Evolutionary conservation across 164 flowering plant genomes (phyloP).

Genomic region (grape (Vitis vinifera)): ASM3070453v1 NC_081814.1:17107001-17107500

Average conservation of each 20-base stretch:
- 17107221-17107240: constrained; percentile 33
- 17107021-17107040: no score
- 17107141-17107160: constrained; percentile 25
- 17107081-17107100: no score
- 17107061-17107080: no score
- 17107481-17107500: constrained; percentile 15
- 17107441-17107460: constrained; percentile 17
- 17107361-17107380: no score
- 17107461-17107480: constrained; percentile 22
- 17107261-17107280: constrained; percentile 28
- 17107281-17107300: constrained; percentile 27
- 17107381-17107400: not conserved
- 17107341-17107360: not conserved
- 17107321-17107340: constrained; percentile 23
- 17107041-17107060: no score
- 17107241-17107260: constrained; percentile 28
- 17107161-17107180: constrained; percentile 21
- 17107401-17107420: not conserved
- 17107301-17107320: constrained; percentile 24
- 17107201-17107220: constrained; percentile 35
- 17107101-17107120: constrained; percentile 13
- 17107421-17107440: no score
- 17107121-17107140: constrained; percentile 29
- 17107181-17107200: constrained; percentile 36
- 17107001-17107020: no score